A percentile compares a stretch with the other conserved stretches of the same genome.
Conservation (phyloP, 768 basidiomycete species). For the Tricholoma sp. region DNA sequence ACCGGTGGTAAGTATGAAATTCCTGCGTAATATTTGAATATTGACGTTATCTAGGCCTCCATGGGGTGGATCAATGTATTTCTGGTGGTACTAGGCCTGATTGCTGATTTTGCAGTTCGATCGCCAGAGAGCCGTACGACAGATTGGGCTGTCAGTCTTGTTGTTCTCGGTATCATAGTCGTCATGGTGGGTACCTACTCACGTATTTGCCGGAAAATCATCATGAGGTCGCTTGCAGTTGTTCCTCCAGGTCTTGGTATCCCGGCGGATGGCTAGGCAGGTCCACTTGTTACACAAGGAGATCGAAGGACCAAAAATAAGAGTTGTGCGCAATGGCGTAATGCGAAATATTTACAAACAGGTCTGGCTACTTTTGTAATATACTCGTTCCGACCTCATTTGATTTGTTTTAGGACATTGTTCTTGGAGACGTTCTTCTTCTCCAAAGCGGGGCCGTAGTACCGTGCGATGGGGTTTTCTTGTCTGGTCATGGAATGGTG, state of each 20-base stretch:
- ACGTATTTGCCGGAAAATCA: neutral
- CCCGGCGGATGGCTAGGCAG: neutral
- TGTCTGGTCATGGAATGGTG: neutral
- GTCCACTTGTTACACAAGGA: neutral
- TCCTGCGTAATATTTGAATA: neutral
- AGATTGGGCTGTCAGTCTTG: neutral
- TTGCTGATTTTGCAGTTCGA: neutral
- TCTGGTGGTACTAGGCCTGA: neutral
- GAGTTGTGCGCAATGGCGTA: neutral
- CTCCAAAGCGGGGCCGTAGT: neutral
- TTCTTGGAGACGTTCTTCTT: neutral
- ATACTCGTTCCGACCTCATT: neutral
- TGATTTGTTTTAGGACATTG: neutral
- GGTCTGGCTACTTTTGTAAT: neutral
- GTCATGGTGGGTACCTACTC: neutral
- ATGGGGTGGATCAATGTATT: neutral
- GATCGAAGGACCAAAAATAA: neutral
- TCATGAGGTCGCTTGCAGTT: neutral
- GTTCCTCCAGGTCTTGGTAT: neutral
- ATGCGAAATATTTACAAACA: neutral
- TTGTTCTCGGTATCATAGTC: neutral
- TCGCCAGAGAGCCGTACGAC: neutral
- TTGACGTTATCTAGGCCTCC: neutral
- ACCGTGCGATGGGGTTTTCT: neutral
- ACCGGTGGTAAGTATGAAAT: neutral